A percentile compares a stretch with the other conserved stretches of the same genome.
These are phyloP conservation scores for Solanum chacoense DNA, from an alignment of 305 asterid genomes.

Conservation along the genomic window DNA sequence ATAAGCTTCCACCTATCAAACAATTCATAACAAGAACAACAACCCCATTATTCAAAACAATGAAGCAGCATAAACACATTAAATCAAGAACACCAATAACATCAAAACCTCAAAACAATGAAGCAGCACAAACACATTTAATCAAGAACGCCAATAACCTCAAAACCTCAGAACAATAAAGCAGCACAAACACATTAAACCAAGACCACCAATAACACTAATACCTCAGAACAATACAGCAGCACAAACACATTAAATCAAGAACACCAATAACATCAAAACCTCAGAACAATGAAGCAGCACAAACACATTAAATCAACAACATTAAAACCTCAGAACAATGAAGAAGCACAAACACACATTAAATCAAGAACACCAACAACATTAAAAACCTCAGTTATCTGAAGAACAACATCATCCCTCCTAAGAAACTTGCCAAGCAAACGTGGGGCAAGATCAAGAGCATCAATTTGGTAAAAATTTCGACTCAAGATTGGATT, in stretches of 20 bases:
- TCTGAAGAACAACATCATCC: conserved; percentile 79
- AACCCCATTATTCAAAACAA: background rate
- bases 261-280: background rate
- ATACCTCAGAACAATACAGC: background rate
- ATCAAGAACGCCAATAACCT: background rate
- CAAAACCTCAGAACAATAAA: background rate
- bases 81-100: background rate
- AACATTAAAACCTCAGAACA: conserved; percentile 11
- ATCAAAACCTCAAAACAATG: background rate
- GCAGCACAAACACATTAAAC: background rate
- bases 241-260: background rate
- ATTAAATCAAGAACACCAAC: background rate
- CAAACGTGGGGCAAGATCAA: conserved; percentile 86
- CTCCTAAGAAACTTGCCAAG: conserved; percentile 80
- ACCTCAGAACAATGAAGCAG: background rate
- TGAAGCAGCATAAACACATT: background rate
- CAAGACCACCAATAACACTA: background rate
- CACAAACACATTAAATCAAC: background rate
- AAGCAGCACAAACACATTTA: background rate
- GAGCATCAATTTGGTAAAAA: conserved; percentile 84
- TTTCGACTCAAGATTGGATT: conserved; percentile 37
- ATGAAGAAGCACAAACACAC: conserved; percentile 20
- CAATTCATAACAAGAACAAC: background rate
- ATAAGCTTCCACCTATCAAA: conserved; percentile 83
- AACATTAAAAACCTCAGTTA: conserved; percentile 53